Evolutionary conservation across 164 flowering plant genomes (phyloP), one percentile per base, ranked within the genome.

Genomic region (Stephania yunnanensis): DNA sequence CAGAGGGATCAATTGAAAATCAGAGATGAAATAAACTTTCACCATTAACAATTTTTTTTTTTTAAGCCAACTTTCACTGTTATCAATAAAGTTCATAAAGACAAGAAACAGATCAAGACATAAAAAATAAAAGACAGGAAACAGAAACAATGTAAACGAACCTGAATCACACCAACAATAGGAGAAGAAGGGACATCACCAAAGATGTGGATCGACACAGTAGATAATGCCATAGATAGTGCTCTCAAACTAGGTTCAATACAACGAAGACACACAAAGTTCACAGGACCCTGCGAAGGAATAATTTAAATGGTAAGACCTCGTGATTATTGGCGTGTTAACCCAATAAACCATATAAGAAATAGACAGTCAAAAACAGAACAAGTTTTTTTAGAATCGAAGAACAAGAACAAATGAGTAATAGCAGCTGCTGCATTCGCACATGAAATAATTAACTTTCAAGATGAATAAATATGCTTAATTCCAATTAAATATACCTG

Each of bases 101-200:
- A 45, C 63, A 45, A 6, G 22, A 15, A 31, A n/a, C 10, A 15
- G 19, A 4, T 36, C 42, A 36, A 36, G 42, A 4, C 42, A 1
- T 36, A 36, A 36, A 36, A 36, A 36, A 2, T 36, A 36, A 42
- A 69, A 13, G 52, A 45, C 63, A 45, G 3, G 22, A 15, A 31
- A n/a, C 10, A 15, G 19, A 4, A 75, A 73, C 19, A 30, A 7
- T 15, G 1, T 30, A 46, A 17, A 53, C 83, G 68, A 81, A 94
- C 96, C 98, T 94, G 93, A 48, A 94, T 82, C 55, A 87, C 80
- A 6, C 98, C 97, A 80, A 93, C 95, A 45, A 93, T 87, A 10
- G 98, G 98, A 48, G 98, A 79, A 11, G 97, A 93, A 55, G 98
- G 98, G 70, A 93, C 97, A 74, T 93, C 98, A 36, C 98, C 98